Evolutionary conservation across 2,329 filamentous ascomycete species (phyloP), one percentile per base, ranked within the genome.

Genomic region (Cladophialophora immunda): DNA sequence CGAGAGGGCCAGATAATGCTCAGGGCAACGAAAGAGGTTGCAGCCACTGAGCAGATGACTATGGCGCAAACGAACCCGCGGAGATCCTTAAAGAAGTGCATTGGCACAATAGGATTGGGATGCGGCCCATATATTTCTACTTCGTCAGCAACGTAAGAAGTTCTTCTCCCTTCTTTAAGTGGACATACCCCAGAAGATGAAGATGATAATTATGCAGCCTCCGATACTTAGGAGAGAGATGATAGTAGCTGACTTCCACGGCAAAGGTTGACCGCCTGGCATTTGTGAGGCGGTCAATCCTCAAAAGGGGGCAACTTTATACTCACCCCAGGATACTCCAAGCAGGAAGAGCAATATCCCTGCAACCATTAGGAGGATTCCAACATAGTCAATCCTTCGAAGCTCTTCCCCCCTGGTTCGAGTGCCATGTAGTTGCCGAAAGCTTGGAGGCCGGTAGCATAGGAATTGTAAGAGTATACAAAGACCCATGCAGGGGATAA

Each of bases 81-180:
- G 9, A 65, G 13, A 34, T 60, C 56, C 47, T 65, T 65, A 32
- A 65, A 60, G 38, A 60, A 36, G 30, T 60, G 41, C 62, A 65
- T 60, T 6, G 62, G 62, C 29, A 60, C 25, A 15, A 52, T 30
- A 6, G 56, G 62, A 27, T 65, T 53, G 19, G 62, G 52, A 41
- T 36, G 25, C 5, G 17, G n/a, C 13, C 19, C 22, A 30, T 63
- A 63, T 9, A 57, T 58, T 45, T 63, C 61, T 63, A n/a, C 78
- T 62, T 6, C 9, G 41, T 56, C 3, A 30, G 19, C 32, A 59
- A 22, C 22, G 3, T 36, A 13, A 19, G 13, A 25, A 36, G 17
- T 13, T 30, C 2, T n/a, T 38, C 17, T 38, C 13, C 30, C 8
- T 38, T 36, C n/a, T n/a, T n/a, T n/a, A n/a, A n/a, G 34, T n/a